Evolutionary conservation across 2,329 filamentous ascomycete species (phyloP), one percentile per base, ranked within the genome.

Genomic region (Lasiodiplodia theobromae): DNA sequence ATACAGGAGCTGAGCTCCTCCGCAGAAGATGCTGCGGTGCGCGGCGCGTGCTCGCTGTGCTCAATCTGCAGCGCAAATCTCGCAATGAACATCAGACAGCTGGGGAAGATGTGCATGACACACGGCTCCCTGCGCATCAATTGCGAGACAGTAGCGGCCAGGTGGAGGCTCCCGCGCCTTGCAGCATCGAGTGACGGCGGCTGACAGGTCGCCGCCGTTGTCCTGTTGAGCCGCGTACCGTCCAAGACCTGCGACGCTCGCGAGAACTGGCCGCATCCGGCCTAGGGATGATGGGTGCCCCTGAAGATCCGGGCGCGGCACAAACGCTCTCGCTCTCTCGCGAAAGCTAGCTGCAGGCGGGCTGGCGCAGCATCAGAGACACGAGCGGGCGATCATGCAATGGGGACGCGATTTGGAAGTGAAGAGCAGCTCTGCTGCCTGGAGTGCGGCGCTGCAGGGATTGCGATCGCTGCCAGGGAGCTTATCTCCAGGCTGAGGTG

Each of bases 11-110:
- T 51, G 28, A 64, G 60, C 60, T 64, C 60, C 60, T 64, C 60
- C 60, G 25, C 60, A 62, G 18, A 10, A 23, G 56, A 38, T 28
- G 56, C 40, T 25, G 37, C 44, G 28, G 31, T 25, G 40, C 47
- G 57, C 57, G 57, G 60, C 44, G 60, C 60, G 44, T 64, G 60
- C 60, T 51, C 28, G 23, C 44, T 6, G 14, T 49, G 28, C 47
- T 23, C 40, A 64, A 64, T 64, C 60, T 64, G 60, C 60, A 64
- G 44, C 44, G 60, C 60, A 64, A 64, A 64, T 64, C 60, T 52
- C 60, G 60, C 60, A 64, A 64, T 64, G 60, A 64, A 64, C 51
- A 64, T 64, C 60, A 64, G 60, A 64, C 60, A 52, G 56, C 60
- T 64, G 60, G 60, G 60, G 60, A 64, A 64, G 60, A 64, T 64